Evolutionary conservation across 257 asterid species (phyloP).

Genomic region (Primulina huaijiensis): DNA sequence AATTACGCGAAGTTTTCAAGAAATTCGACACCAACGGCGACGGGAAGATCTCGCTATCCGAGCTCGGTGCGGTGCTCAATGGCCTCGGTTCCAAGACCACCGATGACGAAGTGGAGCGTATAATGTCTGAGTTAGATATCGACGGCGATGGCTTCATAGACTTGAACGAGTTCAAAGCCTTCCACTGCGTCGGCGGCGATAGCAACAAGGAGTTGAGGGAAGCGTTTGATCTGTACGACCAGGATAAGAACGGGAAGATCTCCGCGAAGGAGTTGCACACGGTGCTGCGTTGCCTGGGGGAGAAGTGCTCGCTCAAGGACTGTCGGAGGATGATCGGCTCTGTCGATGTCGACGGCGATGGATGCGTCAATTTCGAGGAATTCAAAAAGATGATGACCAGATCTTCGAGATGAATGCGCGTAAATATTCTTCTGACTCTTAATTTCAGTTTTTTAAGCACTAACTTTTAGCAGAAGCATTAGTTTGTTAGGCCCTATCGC

Average conservation of each 20-base stretch:
- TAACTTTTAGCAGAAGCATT: not conserved
- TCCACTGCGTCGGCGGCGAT: conserved; percentile 39
- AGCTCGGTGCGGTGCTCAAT: conserved; percentile 38
- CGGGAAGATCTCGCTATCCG: conserved; percentile 48
- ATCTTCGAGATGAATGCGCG: not conserved
- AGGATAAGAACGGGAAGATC: conserved; percentile 81
- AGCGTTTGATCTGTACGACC: conserved; percentile 73
- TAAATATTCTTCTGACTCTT: not conserved
- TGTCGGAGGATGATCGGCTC: conserved; percentile 69
- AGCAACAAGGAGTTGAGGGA: conserved; percentile 60
- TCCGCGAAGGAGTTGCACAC: conserved; percentile 65
- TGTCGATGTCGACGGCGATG: conserved; percentile 90
- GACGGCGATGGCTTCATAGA: conserved; percentile 95
- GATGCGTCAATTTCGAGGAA: conserved; percentile 81
- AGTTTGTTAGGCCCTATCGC: not conserved
- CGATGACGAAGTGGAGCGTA: conserved; percentile 49
- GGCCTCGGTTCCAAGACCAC: conserved; percentile 53
- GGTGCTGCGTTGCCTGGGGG: conserved; percentile 62
- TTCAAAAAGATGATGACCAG: conserved; percentile 78
- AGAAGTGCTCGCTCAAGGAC: conserved; percentile 69
- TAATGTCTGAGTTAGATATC: conserved; percentile 71
- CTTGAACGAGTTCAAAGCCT: conserved; percentile 64
- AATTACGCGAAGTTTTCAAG: conserved; percentile 36
- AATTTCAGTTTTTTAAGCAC: not conserved
- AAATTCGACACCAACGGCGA: conserved; percentile 60